Conservation (phyloP, 345 rosid genomes). For the Erucastrum elatum region DNA sequence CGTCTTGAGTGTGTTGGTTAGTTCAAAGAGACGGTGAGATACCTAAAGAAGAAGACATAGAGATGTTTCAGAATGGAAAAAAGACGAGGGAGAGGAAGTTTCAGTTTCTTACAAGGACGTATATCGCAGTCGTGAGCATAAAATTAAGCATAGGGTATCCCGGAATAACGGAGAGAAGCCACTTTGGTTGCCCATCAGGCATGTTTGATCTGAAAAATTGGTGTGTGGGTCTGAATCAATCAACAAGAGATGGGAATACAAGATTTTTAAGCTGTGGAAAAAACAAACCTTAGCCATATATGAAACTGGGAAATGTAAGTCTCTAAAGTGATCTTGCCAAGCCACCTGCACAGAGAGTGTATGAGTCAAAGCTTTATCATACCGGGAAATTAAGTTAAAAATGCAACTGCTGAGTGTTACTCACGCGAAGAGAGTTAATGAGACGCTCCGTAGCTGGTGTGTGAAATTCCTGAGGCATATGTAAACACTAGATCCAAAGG, state of each 20-base stretch:
- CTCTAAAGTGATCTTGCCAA: conserved; percentile 89
- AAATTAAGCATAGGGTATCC: conserved; percentile 89
- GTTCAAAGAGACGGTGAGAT: conserved; percentile 76
- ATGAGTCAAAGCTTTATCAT: conserved; percentile 12
- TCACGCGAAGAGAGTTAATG: conserved; percentile 85
- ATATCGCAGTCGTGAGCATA: conserved; percentile 91
- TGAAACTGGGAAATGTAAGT: conserved; percentile 96
- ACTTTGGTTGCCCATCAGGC: conserved; percentile 95
- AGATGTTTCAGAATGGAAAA: conserved; percentile 21
- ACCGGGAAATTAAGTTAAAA: neutral
- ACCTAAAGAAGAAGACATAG: conserved; percentile 50
- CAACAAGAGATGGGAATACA: neutral
- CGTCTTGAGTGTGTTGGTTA: conserved; percentile 73
- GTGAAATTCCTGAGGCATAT: conserved; percentile 88
- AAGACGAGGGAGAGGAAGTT: neutral
- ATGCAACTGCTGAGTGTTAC: conserved; percentile 34
- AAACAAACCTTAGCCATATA: conserved; percentile 93
- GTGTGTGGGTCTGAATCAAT: neutral
- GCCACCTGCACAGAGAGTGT: conserved; percentile 61
- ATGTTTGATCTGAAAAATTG: conserved; percentile 59
- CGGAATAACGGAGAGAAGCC: conserved; percentile 93
- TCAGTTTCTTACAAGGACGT: conserved; percentile 60
- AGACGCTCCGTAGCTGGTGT: conserved; percentile 70
- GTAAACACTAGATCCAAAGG: conserved; percentile 61
- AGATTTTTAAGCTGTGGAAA: neutral